phyloP scores from a whole-genome alignment of 768 basidiomycete species.

The Phlebiopsis gigantea region DNA sequence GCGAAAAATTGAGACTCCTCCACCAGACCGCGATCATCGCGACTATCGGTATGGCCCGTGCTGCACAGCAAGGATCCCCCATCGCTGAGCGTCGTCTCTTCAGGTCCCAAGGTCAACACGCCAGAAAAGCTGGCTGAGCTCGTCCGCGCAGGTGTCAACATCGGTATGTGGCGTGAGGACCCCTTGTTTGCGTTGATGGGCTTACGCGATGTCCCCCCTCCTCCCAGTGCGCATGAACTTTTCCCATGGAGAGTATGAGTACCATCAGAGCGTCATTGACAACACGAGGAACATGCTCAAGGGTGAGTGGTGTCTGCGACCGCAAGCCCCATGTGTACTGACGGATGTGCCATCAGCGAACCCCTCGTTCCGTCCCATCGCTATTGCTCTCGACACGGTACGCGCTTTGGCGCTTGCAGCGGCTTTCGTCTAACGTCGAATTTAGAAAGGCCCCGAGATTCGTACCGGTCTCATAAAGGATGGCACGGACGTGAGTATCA shows the following conservation, averaged over 20 bases:
- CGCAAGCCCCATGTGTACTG: constrained; percentile 5
- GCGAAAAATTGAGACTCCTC: background rate
- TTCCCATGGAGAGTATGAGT: constrained; percentile 97
- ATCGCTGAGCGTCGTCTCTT: constrained; percentile 12
- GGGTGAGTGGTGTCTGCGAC: constrained; percentile 38
- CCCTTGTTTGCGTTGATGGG: background rate
- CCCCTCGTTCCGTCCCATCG: constrained; percentile 82
- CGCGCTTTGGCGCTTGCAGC: constrained; percentile 25
- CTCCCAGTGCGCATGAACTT: constrained; percentile 97
- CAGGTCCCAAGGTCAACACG: constrained; percentile 92
- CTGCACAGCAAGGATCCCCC: background rate
- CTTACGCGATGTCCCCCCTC: background rate
- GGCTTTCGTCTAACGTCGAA: constrained; percentile 1
- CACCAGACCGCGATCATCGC: constrained; percentile 95
- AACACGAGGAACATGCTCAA: constrained; percentile 87
- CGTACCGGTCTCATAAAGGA: constrained; percentile 92
- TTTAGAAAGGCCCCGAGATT: constrained; percentile 98
- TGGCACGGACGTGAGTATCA: constrained; percentile 66
- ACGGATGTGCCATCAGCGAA: constrained; percentile 39
- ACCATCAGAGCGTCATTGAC: constrained; percentile 98
- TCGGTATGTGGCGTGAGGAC: constrained; percentile 58
- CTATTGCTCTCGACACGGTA: constrained; percentile 96
- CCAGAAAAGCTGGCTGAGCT: constrained; percentile 85
- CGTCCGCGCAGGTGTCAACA: constrained; percentile 91
- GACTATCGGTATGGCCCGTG: constrained; percentile 74